Evolutionary conservation across 352 stramenopile species (phyloP).

Genomic region (Elongisporangium anandrum): DNA sequence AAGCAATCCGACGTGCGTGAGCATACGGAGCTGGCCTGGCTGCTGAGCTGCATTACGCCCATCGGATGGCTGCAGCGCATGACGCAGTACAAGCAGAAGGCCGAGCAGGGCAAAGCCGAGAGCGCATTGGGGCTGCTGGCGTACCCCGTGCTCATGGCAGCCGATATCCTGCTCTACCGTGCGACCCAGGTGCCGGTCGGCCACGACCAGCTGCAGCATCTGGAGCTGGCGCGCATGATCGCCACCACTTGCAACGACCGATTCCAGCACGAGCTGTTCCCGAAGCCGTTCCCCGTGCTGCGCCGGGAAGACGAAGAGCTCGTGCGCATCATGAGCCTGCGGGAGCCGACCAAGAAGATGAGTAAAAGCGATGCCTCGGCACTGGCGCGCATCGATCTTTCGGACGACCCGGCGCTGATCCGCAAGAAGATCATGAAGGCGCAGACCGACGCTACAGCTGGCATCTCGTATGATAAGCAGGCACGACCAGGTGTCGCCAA

Average conservation of each 20-base stretch:
- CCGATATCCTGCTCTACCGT: slow-evolving; percentile 99
- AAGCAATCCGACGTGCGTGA: slow-evolving; percentile 71
- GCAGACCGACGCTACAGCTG: slow-evolving; percentile 84
- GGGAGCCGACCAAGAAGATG: slow-evolving; percentile 97
- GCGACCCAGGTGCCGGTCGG: slow-evolving; percentile 96
- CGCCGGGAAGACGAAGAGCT: slow-evolving; percentile 36
- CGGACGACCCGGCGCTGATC: slow-evolving; percentile 63
- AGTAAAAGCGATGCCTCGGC: slow-evolving; percentile 95
- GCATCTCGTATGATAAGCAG: slow-evolving; percentile 87
- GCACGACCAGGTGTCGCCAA: slow-evolving; percentile 94
- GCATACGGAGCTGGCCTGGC: slow-evolving; percentile 97
- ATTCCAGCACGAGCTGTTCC: slow-evolving; percentile 76
- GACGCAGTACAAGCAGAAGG: slow-evolving; percentile 99
- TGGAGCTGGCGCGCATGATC: slow-evolving; percentile 98
- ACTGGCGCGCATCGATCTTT: slow-evolving; percentile 93
- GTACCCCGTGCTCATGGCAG: slow-evolving; percentile 99
- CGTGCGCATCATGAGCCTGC: slow-evolving; percentile 97
- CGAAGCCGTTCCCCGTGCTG: slow-evolving; percentile 47
- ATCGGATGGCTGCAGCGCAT: slow-evolving; percentile 98
- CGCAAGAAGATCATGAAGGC: slow-evolving; percentile 86
- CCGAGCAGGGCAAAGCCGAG: slow-evolving; percentile 67
- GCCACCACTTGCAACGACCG: slow-evolving; percentile 95
- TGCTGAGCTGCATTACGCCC: slow-evolving; percentile 96
- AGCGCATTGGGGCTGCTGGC: slow-evolving; percentile 92
- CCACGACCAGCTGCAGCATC: slow-evolving; percentile 97